phyloP scores from a whole-genome alignment of 768 basidiomycete genomes.

The Panaeolus cyanescens region DNA sequence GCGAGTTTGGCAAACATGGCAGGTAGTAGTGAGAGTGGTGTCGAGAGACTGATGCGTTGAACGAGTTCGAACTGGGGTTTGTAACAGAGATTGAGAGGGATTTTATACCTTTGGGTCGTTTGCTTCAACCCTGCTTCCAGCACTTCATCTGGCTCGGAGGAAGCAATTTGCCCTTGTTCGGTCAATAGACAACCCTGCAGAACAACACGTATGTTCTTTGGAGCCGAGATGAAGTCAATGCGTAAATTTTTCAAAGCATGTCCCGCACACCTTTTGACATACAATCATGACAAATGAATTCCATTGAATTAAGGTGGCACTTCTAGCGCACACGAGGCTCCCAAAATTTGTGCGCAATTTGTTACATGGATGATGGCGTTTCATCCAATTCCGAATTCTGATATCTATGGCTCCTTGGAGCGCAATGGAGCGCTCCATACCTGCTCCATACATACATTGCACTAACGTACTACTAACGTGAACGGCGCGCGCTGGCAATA shows the following conservation, averaged over 20 bases:
- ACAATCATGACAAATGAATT: neutral
- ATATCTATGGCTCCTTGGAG: too few relatives aligned
- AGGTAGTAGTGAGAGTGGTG: neutral
- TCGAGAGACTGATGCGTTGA: neutral
- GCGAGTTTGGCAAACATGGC: neutral
- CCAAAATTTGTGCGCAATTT: neutral
- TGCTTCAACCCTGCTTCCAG: too few relatives aligned
- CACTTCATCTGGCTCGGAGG: neutral
- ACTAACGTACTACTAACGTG: too few relatives aligned
- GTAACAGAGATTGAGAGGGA: neutral
- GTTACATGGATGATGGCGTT: too few relatives aligned
- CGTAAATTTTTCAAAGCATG: neutral
- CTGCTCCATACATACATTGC: too few relatives aligned
- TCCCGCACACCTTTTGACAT: neutral
- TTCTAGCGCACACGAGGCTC: neutral
- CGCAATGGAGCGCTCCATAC: too few relatives aligned
- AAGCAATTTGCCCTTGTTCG: neutral
- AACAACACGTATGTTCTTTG: too few relatives aligned
- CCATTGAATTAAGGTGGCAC: neutral
- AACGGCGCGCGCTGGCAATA: too few relatives aligned
- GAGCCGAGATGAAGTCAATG: neutral
- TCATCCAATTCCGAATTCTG: too few relatives aligned
- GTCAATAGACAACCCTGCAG: too few relatives aligned
- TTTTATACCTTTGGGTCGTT: neutral
- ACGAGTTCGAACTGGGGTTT: neutral